A percentile compares a stretch with the other conserved stretches of the same genome.
phyloP scores from a whole-genome alignment of 2,329 filamentous ascomycete species.

The Fusarium algeriense region DNA sequence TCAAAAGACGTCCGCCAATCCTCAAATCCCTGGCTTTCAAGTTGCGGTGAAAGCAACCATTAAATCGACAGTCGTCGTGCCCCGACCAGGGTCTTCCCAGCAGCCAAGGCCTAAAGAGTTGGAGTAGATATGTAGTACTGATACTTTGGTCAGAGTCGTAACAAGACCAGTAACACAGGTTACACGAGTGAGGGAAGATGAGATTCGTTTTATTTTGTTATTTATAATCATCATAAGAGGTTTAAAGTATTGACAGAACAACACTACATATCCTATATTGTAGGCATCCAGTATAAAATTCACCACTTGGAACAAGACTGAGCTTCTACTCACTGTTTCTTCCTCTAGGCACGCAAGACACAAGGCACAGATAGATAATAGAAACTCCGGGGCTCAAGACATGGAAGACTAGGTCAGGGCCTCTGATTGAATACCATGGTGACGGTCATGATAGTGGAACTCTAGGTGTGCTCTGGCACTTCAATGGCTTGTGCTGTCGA shows the following conservation, averaged over 20 bases:
- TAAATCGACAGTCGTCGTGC: conserved; percentile 33
- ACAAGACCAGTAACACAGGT: neutral
- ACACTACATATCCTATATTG: neutral
- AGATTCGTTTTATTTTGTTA: neutral
- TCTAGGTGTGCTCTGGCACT: conserved; percentile 36
- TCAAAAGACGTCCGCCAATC: conserved; percentile 26
- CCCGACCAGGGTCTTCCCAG: conserved; percentile 44
- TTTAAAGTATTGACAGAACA: neutral
- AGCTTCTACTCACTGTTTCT: conserved; percentile 1
- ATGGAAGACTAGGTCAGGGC: conserved; percentile 11
- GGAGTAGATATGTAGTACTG: conserved; percentile 10
- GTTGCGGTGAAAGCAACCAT: conserved; percentile 48
- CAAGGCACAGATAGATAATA: conserved; percentile 2
- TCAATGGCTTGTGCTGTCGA: conserved; percentile 34
- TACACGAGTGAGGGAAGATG: neutral
- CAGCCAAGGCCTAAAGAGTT: conserved; percentile 17
- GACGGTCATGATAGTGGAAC: conserved; percentile 40
- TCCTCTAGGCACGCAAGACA: conserved; percentile 1
- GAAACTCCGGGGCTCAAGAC: conserved; percentile 12
- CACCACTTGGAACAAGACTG: neutral
- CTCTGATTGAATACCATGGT: conserved; percentile 35
- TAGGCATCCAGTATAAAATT: neutral
- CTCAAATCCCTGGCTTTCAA: conserved; percentile 42
- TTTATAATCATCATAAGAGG: neutral
- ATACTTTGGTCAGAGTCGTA: conserved; percentile 4